These are phyloP conservation scores for Pythium diclinum DNA, from an alignment of 352 stramenopile species.

Conservation along the genomic window DNA sequence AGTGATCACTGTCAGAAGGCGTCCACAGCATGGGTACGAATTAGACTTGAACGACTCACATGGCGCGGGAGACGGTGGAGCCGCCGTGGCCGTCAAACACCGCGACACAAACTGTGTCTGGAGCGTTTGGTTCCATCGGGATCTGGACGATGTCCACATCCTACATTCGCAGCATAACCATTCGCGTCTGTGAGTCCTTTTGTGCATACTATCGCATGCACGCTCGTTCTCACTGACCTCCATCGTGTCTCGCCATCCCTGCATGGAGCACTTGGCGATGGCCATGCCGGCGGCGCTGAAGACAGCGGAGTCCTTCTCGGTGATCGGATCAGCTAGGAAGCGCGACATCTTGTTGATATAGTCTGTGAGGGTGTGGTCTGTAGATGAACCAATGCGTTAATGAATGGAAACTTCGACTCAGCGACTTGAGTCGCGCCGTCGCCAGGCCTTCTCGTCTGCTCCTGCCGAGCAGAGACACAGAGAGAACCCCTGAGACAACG, in stretches of 20 bases:
- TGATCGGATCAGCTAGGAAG: constrained; percentile 82
- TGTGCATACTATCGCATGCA: constrained; percentile 54
- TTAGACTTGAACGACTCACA: constrained; percentile 36
- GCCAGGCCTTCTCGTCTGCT: too few relatives aligned
- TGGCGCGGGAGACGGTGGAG: constrained; percentile 54
- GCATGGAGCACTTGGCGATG: constrained; percentile 77
- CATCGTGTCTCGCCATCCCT: constrained; percentile 85
- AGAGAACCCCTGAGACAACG: not conserved
- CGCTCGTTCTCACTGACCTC: constrained; percentile 38
- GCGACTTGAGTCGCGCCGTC: not conserved
- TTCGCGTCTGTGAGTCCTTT: not conserved
- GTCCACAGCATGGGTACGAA: not conserved
- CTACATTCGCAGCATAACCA: constrained; percentile 20
- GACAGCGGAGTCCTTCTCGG: constrained; percentile 57
- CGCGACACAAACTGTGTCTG: constrained; percentile 63
- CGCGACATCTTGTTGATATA: constrained; percentile 53
- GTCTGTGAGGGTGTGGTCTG: not conserved
- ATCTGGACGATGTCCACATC: constrained; percentile 74
- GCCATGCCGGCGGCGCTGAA: constrained; percentile 41
- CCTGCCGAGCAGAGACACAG: not conserved
- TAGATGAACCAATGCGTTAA: not conserved
- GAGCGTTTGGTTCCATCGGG: constrained; percentile 52
- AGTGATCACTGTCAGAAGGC: not conserved
- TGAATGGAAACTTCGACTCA: not conserved
- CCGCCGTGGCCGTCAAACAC: constrained; percentile 87